Evolutionary conservation across 2,329 filamentous ascomycete genomes (phyloP).

Genomic region (Xenoacremonium recifei): DNA sequence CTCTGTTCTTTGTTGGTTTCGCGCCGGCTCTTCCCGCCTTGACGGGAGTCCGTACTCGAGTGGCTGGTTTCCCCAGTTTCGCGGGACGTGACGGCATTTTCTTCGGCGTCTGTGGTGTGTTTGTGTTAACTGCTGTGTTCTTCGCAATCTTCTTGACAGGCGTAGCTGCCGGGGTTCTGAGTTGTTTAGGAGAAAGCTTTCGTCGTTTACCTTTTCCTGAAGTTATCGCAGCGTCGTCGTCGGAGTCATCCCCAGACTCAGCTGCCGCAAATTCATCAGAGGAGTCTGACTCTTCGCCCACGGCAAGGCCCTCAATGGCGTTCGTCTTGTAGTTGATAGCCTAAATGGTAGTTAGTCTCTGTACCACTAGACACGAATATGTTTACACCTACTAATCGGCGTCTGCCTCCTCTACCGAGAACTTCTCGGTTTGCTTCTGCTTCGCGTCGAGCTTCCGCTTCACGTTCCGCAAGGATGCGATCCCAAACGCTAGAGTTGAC

Average conservation of each 20-base stretch:
- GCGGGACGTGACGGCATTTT: slow-evolving; percentile 16
- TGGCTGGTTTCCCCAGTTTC: slow-evolving; percentile 10
- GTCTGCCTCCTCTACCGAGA: slow-evolving; percentile 83
- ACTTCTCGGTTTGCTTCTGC: slow-evolving; percentile 66
- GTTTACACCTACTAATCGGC: slow-evolving; percentile 43
- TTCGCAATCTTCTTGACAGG: slow-evolving; percentile 23
- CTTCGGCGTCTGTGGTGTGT: slow-evolving; percentile 29
- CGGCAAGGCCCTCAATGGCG: slow-evolving; percentile 11
- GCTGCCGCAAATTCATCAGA: slow-evolving; percentile 34
- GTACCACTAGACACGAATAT: not conserved
- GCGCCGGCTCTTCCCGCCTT: slow-evolving; percentile 6
- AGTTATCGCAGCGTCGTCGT: slow-evolving; percentile 22
- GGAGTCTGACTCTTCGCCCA: slow-evolving; percentile 30
- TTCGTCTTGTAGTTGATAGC: slow-evolving; percentile 35
- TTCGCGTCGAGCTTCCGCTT: slow-evolving; percentile 73
- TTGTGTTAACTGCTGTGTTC: slow-evolving; percentile 32
- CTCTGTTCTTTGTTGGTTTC: slow-evolving; percentile 9
- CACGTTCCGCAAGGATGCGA: slow-evolving; percentile 79
- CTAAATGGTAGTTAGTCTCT: slow-evolving; percentile 15
- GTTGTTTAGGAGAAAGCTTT: slow-evolving; percentile 22
- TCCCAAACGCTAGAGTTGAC: slow-evolving; percentile 80
- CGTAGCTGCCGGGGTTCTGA: slow-evolving; percentile 22
- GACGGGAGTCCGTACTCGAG: slow-evolving; percentile 12
- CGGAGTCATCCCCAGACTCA: slow-evolving; percentile 30
- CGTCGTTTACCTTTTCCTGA: slow-evolving; percentile 35